Conservation (phyloP, 2,329 filamentous ascomycete species). For the Colletotrichum australisinense region DNA sequence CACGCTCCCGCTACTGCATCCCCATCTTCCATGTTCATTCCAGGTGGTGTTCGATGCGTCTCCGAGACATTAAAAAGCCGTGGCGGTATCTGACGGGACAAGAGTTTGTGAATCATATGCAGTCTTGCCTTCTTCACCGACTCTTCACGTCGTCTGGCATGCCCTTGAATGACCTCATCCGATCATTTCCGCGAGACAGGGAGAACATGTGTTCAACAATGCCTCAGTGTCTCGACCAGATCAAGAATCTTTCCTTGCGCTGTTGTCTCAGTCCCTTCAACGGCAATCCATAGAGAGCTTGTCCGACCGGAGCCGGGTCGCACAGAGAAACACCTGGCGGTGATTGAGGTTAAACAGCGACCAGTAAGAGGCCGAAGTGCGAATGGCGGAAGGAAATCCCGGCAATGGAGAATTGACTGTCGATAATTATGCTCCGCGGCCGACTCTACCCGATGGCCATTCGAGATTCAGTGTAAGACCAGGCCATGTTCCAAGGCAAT, state of each 20-base stretch:
- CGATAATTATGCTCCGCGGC: constrained; percentile 13
- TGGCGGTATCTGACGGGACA: constrained; percentile 24
- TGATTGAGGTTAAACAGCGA: background rate
- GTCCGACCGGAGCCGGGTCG: constrained; percentile 15
- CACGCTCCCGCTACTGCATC: constrained; percentile 34
- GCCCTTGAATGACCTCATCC: constrained; percentile 30
- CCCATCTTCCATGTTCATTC: constrained; percentile 29
- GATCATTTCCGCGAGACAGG: constrained; percentile 7
- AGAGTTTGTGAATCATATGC: constrained; percentile 17
- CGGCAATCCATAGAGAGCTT: constrained; percentile 26
- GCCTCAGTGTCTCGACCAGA: constrained; percentile 16
- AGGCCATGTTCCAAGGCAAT: constrained; percentile 22
- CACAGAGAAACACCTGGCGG: constrained; percentile 20
- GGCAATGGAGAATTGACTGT: constrained; percentile 13
- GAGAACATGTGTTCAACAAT: constrained; percentile 16
- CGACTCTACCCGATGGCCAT: constrained; percentile 29
- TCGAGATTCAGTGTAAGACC: background rate
- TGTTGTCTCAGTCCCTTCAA: constrained; percentile 17
- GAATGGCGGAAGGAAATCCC: background rate
- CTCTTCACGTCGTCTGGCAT: constrained; percentile 33
- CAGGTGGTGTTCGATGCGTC: constrained; percentile 34
- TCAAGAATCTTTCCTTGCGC: background rate
- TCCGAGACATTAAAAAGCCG: constrained; percentile 30
- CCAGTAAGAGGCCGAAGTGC: constrained; percentile 13
- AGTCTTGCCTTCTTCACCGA: constrained; percentile 35